phyloP scores from a whole-genome alignment of 2,329 filamentous ascomycete genomes.

The Talaromyces rugulosus region DNA sequence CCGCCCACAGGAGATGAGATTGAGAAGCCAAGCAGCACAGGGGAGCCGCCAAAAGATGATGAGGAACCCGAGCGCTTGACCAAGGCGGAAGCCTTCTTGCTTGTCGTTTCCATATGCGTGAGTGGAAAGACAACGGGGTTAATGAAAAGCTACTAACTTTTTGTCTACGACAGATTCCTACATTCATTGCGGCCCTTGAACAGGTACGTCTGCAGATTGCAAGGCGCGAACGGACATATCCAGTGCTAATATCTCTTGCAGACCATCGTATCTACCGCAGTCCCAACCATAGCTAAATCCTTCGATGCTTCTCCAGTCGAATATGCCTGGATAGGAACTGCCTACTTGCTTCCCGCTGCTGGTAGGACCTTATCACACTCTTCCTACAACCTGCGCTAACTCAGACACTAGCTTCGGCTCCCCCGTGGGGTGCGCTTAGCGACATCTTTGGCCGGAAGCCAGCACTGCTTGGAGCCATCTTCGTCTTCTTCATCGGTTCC shows the following conservation, averaged over 20 bases:
- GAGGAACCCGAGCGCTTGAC: slow-evolving; percentile 1
- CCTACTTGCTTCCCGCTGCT: slow-evolving; percentile 1
- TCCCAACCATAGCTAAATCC: neutral
- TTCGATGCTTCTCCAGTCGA: neutral
- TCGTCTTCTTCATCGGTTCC: slow-evolving; percentile 2
- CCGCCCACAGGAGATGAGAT: neutral
- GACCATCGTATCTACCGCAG: slow-evolving; percentile 1
- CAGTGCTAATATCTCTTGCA: neutral
- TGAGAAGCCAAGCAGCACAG: neutral
- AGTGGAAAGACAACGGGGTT: neutral
- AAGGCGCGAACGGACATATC: neutral
- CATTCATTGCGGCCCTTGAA: slow-evolving; percentile 9
- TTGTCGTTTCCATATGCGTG: slow-evolving; percentile 1
- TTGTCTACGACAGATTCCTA: slow-evolving; percentile 1
- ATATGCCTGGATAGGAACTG: slow-evolving; percentile 3
- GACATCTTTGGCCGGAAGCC: slow-evolving; percentile 8
- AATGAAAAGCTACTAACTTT: neutral
- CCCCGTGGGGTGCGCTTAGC: neutral
- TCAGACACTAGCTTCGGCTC: slow-evolving; percentile 1
- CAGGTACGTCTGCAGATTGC: neutral
- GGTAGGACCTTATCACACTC: neutral
- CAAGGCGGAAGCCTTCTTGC: neutral
- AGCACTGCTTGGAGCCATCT: neutral
- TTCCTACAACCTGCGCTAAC: neutral
- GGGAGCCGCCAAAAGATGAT: neutral